phyloP scores from a whole-genome alignment of 345 rosid species.

The Sonneratia alba region DNA sequence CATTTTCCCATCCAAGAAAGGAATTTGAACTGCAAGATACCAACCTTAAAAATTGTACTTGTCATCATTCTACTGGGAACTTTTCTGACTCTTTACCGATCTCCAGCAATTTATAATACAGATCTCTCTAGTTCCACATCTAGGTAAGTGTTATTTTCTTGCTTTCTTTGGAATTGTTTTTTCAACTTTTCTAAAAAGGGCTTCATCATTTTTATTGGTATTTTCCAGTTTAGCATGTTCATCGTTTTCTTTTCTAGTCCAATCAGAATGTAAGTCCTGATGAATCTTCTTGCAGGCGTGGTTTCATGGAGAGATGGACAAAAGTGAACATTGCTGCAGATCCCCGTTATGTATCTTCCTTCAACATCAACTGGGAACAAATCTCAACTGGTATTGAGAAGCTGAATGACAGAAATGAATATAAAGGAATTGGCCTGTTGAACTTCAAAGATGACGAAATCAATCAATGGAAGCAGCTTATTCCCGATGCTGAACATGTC shows the following conservation, averaged over 20 bases:
- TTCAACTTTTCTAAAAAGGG: neutral
- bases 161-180: neutral
- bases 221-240: neutral
- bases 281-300: conserved; percentile 16
- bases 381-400: conserved; percentile 40
- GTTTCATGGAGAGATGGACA: conserved; percentile 44
- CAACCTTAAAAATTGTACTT: conserved; percentile 43
- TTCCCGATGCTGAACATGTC: conserved; percentile 54
- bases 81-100: conserved; percentile 46
- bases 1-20: conserved; percentile 45
- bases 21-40: conserved; percentile 45
- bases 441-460: conserved; percentile 59
- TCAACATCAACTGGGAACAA: conserved; percentile 55
- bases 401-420: conserved; percentile 30
- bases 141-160: conserved; percentile 23
- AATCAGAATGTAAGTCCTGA: neutral
- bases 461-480: conserved; percentile 41
- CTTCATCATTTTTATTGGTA: neutral
- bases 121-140: conserved; percentile 30
- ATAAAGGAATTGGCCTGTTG: conserved; percentile 65
- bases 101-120: conserved; percentile 51
- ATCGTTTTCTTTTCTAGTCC: neutral
- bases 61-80: conserved; percentile 44
- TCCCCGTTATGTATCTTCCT: conserved; percentile 46
- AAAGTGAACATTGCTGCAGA: conserved; percentile 27